Base-by-base conservation (phyloP, 2,329 filamentous ascomycete genomes). In the Epichloe aotearoae region DNA sequence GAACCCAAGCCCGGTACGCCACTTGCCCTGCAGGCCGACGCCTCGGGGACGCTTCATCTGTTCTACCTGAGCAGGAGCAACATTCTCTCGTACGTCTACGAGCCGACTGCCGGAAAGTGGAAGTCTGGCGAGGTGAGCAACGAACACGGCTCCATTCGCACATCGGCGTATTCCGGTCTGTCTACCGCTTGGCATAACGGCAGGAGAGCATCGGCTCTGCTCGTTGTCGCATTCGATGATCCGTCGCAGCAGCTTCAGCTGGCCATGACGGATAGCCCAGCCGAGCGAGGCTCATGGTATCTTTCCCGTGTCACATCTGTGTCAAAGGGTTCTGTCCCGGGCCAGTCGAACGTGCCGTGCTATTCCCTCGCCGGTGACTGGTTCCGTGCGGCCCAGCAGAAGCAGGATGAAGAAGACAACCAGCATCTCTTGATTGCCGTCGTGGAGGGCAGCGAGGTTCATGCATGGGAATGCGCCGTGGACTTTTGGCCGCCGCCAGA, bases 31-130 rank as follows among this genome's bases (percentile, higher is more conserved):
- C 53, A 52, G 3, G 51, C 45, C 10, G 55, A 59, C 34, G 50
- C 48, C n/a, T 38, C 51, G 3, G 56, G 56, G 4, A 46, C 44
- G 6, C 47, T 54, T 5, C 59, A 62, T 49, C 20, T 59, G 23
- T 60, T 62, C 49, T 62, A 58, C 47, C 42, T 62, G 4, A 53
- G 53, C 30, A 51, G 53, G 14, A 47, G 42, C 12, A 51, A 56
- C 41, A 37, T 46, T 5, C 36, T 60, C 3, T 46, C 52, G 1
- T 52, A 61, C 41, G 20, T 57, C 1, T 56, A 53, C 41, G 49
- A 54, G 43, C 26, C 46, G 5, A n/a, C 51, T 2, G 17, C 15
- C 4, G 58, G 57, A 2, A 46, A 40, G 5, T 60, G 59, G 59
- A 55, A 49, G 23, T 20, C 44, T 6, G 51, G 50, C n/a, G 46